Evolutionary conservation across 192 early-diverging fungal species (phyloP).

Genomic region (Pecoramyces ruminantium): DNA sequence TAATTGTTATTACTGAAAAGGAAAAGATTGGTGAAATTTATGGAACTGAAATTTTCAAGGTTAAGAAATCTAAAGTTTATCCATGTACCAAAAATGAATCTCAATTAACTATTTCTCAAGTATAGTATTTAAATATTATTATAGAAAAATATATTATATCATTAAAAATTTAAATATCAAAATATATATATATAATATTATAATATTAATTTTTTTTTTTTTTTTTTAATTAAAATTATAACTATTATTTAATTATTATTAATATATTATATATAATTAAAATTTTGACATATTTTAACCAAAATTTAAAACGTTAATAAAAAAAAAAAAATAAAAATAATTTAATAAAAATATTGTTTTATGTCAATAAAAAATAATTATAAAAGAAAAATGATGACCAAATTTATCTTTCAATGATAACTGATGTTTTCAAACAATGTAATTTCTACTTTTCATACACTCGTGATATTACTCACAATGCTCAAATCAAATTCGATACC

Average conservation of each 20-base stretch:
- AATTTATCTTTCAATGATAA: slow-evolving; percentile 37
- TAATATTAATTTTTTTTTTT: too few relatives aligned
- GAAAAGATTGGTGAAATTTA: slow-evolving; percentile 37
- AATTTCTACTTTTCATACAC: slow-evolving; percentile 74
- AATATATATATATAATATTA: too few relatives aligned
- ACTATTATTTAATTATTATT: too few relatives aligned
- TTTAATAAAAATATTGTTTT: too few relatives aligned
- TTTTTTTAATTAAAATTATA: too few relatives aligned
- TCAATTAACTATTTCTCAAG: slow-evolving; percentile 20
- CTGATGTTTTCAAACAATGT: slow-evolving; percentile 24
- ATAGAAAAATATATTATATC: too few relatives aligned
- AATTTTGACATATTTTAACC: too few relatives aligned
- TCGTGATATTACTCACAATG: slow-evolving; percentile 67
- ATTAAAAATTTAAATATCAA: too few relatives aligned
- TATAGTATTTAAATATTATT: slow-evolving; percentile 2
- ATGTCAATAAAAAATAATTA: slow-evolving; percentile 9
- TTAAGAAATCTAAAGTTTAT: slow-evolving; percentile 34
- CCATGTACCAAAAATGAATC: slow-evolving; percentile 21
- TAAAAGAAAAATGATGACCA: slow-evolving; percentile 42
- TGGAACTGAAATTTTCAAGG: slow-evolving; percentile 44
- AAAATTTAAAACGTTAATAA: too few relatives aligned
- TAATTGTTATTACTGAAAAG: slow-evolving; percentile 55
- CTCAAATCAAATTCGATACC: slow-evolving; percentile 14
- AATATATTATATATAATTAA: too few relatives aligned
- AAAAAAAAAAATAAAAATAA: too few relatives aligned